Evolutionary conservation across 1,284 basidiomycete species (phyloP).

Genomic region (Polyporus tsugae): DNA sequence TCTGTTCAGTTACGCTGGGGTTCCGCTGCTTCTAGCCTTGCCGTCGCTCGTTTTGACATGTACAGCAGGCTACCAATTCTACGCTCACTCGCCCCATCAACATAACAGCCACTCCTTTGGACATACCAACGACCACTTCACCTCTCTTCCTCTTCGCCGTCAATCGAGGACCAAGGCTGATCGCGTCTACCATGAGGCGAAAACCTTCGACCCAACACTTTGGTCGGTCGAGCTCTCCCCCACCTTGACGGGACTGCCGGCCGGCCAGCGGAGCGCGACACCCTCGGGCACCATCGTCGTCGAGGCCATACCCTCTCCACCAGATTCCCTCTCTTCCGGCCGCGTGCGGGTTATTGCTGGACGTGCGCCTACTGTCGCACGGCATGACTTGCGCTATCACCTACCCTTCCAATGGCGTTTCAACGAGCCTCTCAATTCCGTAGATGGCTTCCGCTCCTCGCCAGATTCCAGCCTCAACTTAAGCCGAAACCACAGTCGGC

Average conservation of each 20-base stretch:
- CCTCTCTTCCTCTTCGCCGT: constrained; percentile 35
- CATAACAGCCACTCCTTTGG: constrained; percentile 21
- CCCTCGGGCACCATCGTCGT: constrained; percentile 27
- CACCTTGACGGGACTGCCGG: constrained; percentile 5
- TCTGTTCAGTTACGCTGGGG: constrained; percentile 66
- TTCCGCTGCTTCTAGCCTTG: constrained; percentile 57
- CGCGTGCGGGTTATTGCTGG: constrained; percentile 27
- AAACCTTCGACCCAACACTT: constrained; percentile 14
- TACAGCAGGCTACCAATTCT: constrained; percentile 28
- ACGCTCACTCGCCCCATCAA: constrained; percentile 26
- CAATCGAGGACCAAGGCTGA: constrained; percentile 20
- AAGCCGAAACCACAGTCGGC: constrained; percentile 15
- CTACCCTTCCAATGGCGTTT: constrained; percentile 36
- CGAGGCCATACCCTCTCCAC: constrained; percentile 35
- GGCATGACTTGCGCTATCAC: constrained; percentile 33
- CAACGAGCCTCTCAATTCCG: constrained; percentile 12
- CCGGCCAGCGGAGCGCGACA: constrained; percentile 26
- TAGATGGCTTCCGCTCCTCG: constrained; percentile 14
- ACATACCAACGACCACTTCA: constrained; percentile 29
- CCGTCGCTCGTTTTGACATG: constrained; percentile 58
- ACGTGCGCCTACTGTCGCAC: constrained; percentile 24
- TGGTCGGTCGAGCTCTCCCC: constrained; percentile 3
- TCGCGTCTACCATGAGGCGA: constrained; percentile 26
- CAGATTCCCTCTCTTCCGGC: constrained; percentile 33
- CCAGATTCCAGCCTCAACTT: constrained; percentile 20